Conservation (phyloP, 345 rosid genomes). For the Populus pruinosa region DNA sequence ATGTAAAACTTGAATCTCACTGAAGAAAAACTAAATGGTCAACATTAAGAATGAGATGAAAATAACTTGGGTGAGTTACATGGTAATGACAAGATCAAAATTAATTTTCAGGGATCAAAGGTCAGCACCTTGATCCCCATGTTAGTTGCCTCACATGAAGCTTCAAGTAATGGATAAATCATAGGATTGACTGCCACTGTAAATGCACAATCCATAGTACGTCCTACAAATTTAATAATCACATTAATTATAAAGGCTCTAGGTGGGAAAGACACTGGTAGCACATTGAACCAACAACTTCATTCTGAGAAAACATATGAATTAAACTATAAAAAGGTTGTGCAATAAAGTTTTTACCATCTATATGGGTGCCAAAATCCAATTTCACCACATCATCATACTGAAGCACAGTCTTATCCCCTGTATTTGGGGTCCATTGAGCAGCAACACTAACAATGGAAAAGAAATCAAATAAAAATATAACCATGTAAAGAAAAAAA, state of each 20-base stretch:
- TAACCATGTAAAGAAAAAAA: conserved; percentile 4
- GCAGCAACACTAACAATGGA: conserved; percentile 78
- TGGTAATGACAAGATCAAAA: neutral
- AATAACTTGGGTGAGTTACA: neutral
- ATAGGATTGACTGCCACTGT: conserved; percentile 99
- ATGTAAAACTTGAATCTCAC: neutral
- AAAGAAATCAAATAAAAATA: conserved; percentile 16
- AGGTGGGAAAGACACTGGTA: neutral
- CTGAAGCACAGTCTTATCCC: conserved; percentile 95
- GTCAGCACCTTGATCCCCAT: conserved; percentile 83
- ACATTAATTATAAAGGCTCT: conserved; percentile 15
- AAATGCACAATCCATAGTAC: conserved; percentile 87
- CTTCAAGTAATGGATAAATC: conserved; percentile 87
- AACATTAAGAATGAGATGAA: neutral
- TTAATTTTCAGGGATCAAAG: neutral
- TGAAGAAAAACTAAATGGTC: neutral
- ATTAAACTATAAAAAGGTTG: neutral
- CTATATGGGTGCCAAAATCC: conserved; percentile 97
- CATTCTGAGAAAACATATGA: neutral
- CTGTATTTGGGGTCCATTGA: conserved; percentile 96
- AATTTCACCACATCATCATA: conserved; percentile 95
- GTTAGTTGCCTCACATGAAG: conserved; percentile 93
- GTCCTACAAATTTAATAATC: conserved; percentile 52
- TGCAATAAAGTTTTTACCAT: conserved; percentile 41
- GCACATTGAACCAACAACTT: neutral